These are phyloP conservation scores for Avicennia marina DNA, from an alignment of 257 asterid species.

Conservation along the genomic window DNA sequence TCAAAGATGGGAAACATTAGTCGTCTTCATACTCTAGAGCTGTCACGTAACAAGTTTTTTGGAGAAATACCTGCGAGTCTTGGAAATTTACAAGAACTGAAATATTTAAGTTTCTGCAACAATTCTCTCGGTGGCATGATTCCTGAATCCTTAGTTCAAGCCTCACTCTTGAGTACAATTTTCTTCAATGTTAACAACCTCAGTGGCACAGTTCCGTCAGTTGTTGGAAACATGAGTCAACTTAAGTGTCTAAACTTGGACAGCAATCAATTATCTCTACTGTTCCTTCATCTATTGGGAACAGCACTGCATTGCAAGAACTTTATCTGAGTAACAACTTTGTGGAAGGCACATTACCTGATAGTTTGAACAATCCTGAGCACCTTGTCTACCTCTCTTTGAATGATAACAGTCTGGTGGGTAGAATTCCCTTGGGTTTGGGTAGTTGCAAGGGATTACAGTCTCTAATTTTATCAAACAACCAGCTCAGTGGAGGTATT, in stretches of 20 bases:
- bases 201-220: conserved; percentile 55
- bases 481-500: conserved; percentile 50
- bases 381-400: conserved; percentile 36
- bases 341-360: conserved; percentile 52
- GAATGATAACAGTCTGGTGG: conserved; percentile 45
- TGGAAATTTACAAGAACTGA: conserved; percentile 42
- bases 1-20: conserved; percentile 35
- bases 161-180: conserved; percentile 37
- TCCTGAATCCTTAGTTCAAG: conserved; percentile 51
- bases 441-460: conserved; percentile 39
- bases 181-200: conserved; percentile 47
- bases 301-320: conserved; percentile 46
- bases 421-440: conserved; percentile 40
- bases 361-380: conserved; percentile 49
- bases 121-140: conserved; percentile 55
- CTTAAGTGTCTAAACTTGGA: conserved; percentile 32
- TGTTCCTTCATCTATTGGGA: conserved; percentile 66
- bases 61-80: conserved; percentile 56
- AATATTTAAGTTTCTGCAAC: conserved; percentile 31
- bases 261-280: conserved; percentile 41
- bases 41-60: conserved; percentile 45
- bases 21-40: conserved; percentile 44
- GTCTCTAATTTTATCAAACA: conserved; percentile 42
- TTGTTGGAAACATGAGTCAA: conserved; percentile 42
- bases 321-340: conserved; percentile 46